Evolutionary conservation across 1,284 basidiomycete genomes (phyloP).

Genomic region (Sanghuangporus sanghuang): DNA sequence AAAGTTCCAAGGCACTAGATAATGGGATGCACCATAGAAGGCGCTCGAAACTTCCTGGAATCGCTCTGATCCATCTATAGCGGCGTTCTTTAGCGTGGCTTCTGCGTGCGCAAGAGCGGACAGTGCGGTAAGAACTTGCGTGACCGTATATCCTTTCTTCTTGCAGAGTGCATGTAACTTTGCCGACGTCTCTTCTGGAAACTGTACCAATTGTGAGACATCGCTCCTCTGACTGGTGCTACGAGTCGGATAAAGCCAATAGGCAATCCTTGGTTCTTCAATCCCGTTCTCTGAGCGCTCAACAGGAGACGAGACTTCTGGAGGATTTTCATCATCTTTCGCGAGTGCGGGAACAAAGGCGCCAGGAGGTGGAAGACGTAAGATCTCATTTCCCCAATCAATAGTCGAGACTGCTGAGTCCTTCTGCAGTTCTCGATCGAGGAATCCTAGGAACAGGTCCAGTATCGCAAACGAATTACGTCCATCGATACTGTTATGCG

Average conservation of each 20-base stretch:
- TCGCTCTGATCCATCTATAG: conserved; percentile 10
- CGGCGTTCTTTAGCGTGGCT: conserved; percentile 9
- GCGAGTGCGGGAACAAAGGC: not conserved
- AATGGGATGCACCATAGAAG: conserved; percentile 9
- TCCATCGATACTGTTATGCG: conserved; percentile 10
- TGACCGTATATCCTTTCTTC: conserved; percentile 16
- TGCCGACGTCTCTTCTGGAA: conserved; percentile 12
- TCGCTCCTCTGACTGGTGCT: conserved; percentile 5
- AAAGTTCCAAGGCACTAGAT: conserved; percentile 13
- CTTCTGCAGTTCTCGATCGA: not conserved
- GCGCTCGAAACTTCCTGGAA: conserved; percentile 12
- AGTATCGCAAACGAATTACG: not conserved
- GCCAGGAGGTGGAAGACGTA: not conserved
- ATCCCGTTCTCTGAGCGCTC: not conserved
- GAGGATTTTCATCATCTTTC: not conserved
- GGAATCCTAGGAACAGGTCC: conserved; percentile 1
- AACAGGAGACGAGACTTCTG: not conserved
- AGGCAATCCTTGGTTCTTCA: not conserved
- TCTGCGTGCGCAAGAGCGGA: conserved; percentile 17
- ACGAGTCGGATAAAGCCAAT: conserved; percentile 12
- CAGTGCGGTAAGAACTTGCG: conserved; percentile 19
- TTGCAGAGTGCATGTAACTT: conserved; percentile 13
- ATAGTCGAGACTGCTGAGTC: not conserved
- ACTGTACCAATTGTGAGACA: conserved; percentile 11
- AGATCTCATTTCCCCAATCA: conserved; percentile 1